A percentile compares a stretch with the other conserved stretches of the same genome.
Conservation (phyloP, 2,329 filamentous ascomycete species). For the Teratosphaeria viscida region DNA sequence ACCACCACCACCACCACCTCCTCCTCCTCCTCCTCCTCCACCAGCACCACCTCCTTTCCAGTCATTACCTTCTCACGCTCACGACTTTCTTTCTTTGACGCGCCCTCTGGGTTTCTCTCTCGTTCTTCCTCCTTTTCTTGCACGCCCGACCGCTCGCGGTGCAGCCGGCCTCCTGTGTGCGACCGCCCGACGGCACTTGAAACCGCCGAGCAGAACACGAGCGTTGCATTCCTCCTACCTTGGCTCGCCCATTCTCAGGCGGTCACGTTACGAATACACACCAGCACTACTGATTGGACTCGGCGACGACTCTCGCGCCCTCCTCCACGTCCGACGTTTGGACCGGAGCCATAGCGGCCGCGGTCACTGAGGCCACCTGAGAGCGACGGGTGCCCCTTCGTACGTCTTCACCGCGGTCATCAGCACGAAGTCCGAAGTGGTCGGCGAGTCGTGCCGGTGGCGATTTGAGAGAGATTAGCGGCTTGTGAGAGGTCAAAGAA, state of each 20-base stretch:
- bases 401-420: background rate
- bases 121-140: background rate
- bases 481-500: background rate
- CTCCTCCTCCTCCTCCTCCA: background rate
- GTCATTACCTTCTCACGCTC: background rate
- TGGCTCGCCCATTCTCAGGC: background rate
- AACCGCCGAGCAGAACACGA: background rate
- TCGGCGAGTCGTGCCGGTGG: background rate
- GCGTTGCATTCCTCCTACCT: background rate
- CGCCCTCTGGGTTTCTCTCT: background rate
- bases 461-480: background rate
- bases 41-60: background rate
- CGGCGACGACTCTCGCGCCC: background rate
- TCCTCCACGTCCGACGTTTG: background rate
- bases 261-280: background rate
- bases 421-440: background rate
- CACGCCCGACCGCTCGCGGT: background rate
- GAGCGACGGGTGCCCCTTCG: background rate
- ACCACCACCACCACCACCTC: background rate
- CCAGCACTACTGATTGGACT: background rate
- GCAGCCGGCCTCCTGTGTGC: background rate
- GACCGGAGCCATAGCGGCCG: background rate
- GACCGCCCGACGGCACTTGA: background rate
- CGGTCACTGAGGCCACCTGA: background rate
- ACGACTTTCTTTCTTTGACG: background rate